Conservation (phyloP, 768 basidiomycete species). For the Auricularia heimuer region DNA sequence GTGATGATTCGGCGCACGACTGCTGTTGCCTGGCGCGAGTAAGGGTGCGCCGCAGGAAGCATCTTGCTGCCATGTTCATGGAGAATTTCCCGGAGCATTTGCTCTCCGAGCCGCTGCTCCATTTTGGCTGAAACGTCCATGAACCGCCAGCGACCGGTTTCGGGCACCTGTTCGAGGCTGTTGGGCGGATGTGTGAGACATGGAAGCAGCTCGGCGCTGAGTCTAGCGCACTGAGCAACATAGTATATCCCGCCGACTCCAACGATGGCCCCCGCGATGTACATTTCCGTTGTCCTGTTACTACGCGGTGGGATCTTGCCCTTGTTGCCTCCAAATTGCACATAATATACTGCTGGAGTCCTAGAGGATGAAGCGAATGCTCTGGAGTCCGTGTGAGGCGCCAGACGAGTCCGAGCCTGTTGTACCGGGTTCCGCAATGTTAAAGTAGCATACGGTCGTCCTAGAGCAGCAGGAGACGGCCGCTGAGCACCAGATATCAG, state of each 20-base stretch:
- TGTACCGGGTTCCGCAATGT: too few species aligned
- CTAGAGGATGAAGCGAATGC: not conserved
- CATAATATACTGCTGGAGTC: not conserved
- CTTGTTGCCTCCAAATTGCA: not conserved
- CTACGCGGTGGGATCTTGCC: not conserved
- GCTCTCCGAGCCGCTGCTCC: slow-evolving; percentile 42
- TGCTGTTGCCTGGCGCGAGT: slow-evolving; percentile 56
- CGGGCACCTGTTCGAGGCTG: slow-evolving; percentile 76
- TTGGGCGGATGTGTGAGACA: not conserved
- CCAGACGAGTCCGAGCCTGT: not conserved
- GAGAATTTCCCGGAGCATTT: slow-evolving; percentile 33
- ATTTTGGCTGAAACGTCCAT: slow-evolving; percentile 59
- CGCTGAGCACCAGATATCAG: too few species aligned
- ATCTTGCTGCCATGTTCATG: slow-evolving; percentile 42
- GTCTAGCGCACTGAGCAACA: not conserved
- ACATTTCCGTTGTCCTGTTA: not conserved
- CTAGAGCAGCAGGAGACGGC: too few species aligned
- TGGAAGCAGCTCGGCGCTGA: not conserved
- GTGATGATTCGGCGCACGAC: slow-evolving; percentile 62
- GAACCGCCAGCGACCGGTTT: slow-evolving; percentile 83
- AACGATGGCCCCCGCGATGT: not conserved
- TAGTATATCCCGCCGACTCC: not conserved
- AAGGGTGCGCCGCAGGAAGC: slow-evolving; percentile 57
- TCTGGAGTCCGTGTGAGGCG: not conserved
- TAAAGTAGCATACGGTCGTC: too few species aligned